Evolutionary conservation across 257 asterid genomes (phyloP), one percentile per base, ranked within the genome.

Genomic region (Scutellaria minor): DNA sequence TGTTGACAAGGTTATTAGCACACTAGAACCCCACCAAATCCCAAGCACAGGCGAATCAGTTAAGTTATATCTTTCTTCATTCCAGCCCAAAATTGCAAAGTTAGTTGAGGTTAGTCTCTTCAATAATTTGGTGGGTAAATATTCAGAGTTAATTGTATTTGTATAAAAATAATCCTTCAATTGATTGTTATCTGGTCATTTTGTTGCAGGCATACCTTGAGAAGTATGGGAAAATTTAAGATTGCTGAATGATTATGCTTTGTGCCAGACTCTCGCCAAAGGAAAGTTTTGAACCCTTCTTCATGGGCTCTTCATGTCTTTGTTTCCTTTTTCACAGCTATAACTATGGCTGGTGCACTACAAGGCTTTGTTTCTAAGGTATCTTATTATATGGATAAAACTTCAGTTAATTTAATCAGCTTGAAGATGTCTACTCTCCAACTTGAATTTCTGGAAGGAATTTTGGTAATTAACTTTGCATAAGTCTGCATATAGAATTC

Each of bases 161-260:
- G 68, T 61, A 52, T 45, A 58, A 46, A 60, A 42, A 64, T 27
- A 58, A 74, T 52, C 69, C 65, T 60, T 76, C 7, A 14, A 5
- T 39, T 56, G 50, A 65, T 79, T 83, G 68, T 83, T 70, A 63
- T 76, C 59, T 77, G 72, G 76, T 69, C 77, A 67, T 74, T 59
- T 75, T 31, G 59, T 79, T 91, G 95, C 98, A 94, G 99, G 99
- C 83, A 1, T 90, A 94, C 52, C 82, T 94, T 57, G 87, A 67
- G 37, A 89, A 80, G 74, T 85, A 90, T 82, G 90, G 93, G 71
- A 85, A 86, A 80, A 67, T 73, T 58, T 82, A 89, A 84, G 65
- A 47, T 47, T 53, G 84, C 75, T 59, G 79, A 81, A 59, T 18
- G 73, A 64, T 68, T 53, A 56, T 64, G 42, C 78, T 70, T 31